Conservation (phyloP, 116 monocot species). For the Papilionanthe hybrid region DNA sequence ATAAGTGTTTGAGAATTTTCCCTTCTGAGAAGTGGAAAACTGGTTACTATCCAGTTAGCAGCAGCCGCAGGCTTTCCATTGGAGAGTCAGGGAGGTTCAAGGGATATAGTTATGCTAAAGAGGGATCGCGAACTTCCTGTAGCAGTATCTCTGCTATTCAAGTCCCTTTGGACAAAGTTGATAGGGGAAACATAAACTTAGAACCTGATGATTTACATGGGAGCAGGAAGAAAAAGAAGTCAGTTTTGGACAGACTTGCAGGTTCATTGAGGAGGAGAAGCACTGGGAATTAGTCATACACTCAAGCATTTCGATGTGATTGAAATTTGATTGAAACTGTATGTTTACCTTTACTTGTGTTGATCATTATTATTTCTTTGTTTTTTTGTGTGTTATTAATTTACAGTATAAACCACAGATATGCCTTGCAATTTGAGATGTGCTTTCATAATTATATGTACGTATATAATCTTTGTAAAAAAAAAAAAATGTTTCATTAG, state of each 20-base stretch:
- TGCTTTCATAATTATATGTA: not conserved
- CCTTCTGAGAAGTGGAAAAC: slow-evolving; percentile 5
- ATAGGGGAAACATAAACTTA: not conserved
- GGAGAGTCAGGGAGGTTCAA: slow-evolving; percentile 3
- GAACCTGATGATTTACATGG: not conserved
- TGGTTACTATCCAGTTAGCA: not conserved
- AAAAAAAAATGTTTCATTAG: not conserved
- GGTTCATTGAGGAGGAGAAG: slow-evolving; percentile 14
- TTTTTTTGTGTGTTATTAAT: not conserved
- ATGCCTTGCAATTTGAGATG: not conserved
- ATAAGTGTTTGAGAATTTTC: slow-evolving; percentile 3
- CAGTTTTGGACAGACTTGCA: slow-evolving; percentile 10
- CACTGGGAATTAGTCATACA: not conserved
- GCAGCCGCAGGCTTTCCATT: slow-evolving; percentile 12
- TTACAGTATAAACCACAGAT: not conserved
- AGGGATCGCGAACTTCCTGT: not conserved
- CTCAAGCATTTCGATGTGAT: not conserved
- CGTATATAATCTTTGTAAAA: not conserved
- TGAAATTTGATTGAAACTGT: slow-evolving; percentile 4
- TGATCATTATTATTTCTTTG: not conserved
- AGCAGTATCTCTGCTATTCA: not conserved
- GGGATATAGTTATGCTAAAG: not conserved
- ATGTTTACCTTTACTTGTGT: not conserved
- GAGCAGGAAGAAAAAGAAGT: slow-evolving; percentile 13
- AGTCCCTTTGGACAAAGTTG: not conserved